A percentile compares a stretch with the other conserved stretches of the same genome.
Evolutionary conservation across 176 grass and related monocot genomes (phyloP).

Genomic region (Dendrocalamus sinicus): DNA sequence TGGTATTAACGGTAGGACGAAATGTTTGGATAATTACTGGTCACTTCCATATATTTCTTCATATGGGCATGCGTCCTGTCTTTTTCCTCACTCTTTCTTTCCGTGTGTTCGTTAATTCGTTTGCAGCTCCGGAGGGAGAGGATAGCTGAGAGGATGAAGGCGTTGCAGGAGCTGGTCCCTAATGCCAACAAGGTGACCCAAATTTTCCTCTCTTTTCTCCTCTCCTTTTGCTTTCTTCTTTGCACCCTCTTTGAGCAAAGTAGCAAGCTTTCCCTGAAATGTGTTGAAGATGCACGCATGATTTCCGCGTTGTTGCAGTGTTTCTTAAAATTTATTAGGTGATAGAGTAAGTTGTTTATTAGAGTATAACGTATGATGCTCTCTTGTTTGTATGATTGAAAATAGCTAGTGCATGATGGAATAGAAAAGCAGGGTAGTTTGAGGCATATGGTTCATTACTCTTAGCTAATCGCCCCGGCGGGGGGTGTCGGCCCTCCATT

Average conservation of each 20-base stretch:
- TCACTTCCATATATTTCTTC: not conserved
- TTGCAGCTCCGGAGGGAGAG: slow-evolving; percentile 93
- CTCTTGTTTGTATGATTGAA: slow-evolving; percentile 16
- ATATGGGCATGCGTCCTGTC: not conserved
- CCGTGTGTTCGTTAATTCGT: slow-evolving; percentile 3
- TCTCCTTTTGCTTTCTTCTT: slow-evolving; percentile 30
- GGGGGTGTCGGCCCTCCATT: slow-evolving; percentile 22
- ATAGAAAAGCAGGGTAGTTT: slow-evolving; percentile 33
- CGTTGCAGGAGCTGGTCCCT: slow-evolving; percentile 89
- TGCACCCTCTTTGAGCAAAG: slow-evolving; percentile 46
- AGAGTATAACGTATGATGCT: slow-evolving; percentile 16
- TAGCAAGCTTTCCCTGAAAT: slow-evolving; percentile 50
- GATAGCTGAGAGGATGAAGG: slow-evolving; percentile 99
- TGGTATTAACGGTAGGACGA: not conserved
- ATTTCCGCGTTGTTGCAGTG: slow-evolving; percentile 13
- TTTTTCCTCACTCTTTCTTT: slow-evolving; percentile 38
- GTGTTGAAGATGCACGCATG: slow-evolving; percentile 35
- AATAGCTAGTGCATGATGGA: slow-evolving; percentile 14
- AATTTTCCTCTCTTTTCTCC: slow-evolving; percentile 30
- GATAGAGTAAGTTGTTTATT: slow-evolving; percentile 35
- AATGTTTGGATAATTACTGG: not conserved
- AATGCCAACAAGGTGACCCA: slow-evolving; percentile 82
- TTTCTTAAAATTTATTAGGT: not conserved
- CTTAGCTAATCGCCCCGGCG: not conserved
- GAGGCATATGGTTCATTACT: not conserved